A percentile compares a stretch with the other conserved stretches of the same genome.
phyloP scores from a whole-genome alignment of 2,329 filamentous ascomycete genomes.

The Talaromyces rugulosus region DNA sequence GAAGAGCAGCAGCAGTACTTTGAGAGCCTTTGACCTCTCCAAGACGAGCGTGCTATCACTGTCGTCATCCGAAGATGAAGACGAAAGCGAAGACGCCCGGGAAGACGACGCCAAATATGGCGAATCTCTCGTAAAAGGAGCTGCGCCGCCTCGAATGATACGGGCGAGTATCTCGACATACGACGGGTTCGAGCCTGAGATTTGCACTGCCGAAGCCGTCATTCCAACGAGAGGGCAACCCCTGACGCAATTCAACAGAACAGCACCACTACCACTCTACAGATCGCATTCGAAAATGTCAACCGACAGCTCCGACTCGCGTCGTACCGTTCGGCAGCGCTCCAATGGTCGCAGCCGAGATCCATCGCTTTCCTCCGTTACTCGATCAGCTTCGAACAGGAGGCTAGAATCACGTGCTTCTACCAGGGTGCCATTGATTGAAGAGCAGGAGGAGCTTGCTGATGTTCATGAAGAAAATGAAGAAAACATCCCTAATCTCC shows the following conservation, averaged over 20 bases:
- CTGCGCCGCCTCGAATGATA: conserved; percentile 12
- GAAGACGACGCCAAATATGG: conserved; percentile 11
- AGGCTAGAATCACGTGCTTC: conserved; percentile 26
- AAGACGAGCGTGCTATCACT: conserved; percentile 45
- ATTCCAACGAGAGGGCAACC: conserved; percentile 27
- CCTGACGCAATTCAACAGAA: conserved; percentile 25
- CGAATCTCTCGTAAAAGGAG: conserved; percentile 11
- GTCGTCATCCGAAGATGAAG: conserved; percentile 47
- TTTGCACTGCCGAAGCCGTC: conserved; percentile 39
- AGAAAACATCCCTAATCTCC: background rate
- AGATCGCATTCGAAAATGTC: conserved; percentile 18
- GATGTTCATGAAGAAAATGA: conserved; percentile 3
- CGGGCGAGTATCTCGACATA: conserved; percentile 39
- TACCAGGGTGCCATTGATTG: conserved; percentile 30
- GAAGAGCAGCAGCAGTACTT: conserved; percentile 35
- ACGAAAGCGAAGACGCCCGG: conserved; percentile 33
- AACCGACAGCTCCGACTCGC: conserved; percentile 20
- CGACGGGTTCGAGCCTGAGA: conserved; percentile 39
- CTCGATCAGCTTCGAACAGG: conserved; percentile 20
- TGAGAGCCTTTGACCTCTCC: conserved; percentile 39
- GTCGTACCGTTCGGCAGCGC: conserved; percentile 7
- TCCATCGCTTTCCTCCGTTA: conserved; percentile 25
- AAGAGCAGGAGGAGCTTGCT: conserved; percentile 24
- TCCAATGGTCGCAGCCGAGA: conserved; percentile 16
- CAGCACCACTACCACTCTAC: conserved; percentile 21